Conservation (phyloP, 164 flowering plant genomes). For the Litsea cubeba region DNA sequence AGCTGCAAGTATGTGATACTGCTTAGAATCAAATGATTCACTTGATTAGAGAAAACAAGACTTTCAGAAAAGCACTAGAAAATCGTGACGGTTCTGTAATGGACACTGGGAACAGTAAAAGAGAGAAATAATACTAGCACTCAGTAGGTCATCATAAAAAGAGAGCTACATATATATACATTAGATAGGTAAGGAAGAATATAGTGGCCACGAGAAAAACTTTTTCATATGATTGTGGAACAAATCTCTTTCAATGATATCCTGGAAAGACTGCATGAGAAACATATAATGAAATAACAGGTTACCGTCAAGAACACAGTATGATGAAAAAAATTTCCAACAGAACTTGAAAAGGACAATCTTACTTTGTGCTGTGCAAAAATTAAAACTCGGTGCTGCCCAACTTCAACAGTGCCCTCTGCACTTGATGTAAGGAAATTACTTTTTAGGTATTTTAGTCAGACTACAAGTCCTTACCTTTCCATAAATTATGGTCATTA, state of each 20-base stretch:
- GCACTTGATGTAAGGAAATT: too few species aligned
- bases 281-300: not conserved
- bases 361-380: conserved; percentile 94
- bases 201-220: conserved; percentile 32
- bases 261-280: conserved; percentile 71
- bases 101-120: not conserved
- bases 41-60: not conserved
- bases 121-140: not conserved
- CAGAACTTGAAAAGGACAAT: conserved; percentile 4
- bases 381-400: conserved; percentile 92
- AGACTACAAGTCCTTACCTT: too few species aligned
- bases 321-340: not conserved
- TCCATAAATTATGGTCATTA: too few species aligned
- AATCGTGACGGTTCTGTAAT: not conserved
- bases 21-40: conserved; percentile 19
- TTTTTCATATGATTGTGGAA: conserved; percentile 89
- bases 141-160: not conserved
- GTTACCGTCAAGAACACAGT: not conserved
- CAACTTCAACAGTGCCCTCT: conserved; percentile 54
- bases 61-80: not conserved
- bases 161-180: not conserved
- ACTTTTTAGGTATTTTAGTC: too few species aligned
- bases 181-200: not conserved
- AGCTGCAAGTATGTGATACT: conserved; percentile 90
- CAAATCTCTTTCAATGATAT: conserved; percentile 91